Conservation (phyloP, 2,329 filamentous ascomycete species). For the Aspergillus sp. region DNA sequence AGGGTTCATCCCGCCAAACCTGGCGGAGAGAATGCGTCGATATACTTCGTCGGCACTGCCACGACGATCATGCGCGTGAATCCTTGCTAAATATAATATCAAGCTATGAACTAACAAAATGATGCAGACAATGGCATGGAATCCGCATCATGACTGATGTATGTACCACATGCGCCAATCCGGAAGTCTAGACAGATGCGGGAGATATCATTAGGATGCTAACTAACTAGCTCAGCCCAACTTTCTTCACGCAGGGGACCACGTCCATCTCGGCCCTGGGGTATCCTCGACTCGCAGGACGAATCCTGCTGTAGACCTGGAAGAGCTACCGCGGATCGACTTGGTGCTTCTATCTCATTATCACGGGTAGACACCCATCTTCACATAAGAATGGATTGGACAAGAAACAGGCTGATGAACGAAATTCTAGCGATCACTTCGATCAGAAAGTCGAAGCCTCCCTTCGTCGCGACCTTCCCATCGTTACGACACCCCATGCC, state of each 20-base stretch:
- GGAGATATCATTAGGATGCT: no score
- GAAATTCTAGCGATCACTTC: conserved; percentile 51
- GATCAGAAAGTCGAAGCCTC: conserved; percentile 55
- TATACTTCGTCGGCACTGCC: conserved; percentile 45
- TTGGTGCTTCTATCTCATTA: conserved; percentile 65
- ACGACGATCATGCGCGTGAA: conserved; percentile 37
- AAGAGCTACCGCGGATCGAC: conserved; percentile 62
- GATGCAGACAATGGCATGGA: conserved; percentile 41
- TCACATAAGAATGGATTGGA: not conserved
- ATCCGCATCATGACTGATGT: conserved; percentile 46
- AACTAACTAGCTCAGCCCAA: conserved; percentile 49
- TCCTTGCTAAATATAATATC: no score
- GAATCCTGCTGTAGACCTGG: conserved; percentile 62
- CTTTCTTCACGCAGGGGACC: conserved; percentile 66
- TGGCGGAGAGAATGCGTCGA: conserved; percentile 37
- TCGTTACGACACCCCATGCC: conserved; percentile 65
- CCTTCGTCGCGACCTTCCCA: conserved; percentile 57
- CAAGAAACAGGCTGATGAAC: no score
- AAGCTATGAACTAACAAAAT: conserved; percentile 1
- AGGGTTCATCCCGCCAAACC: conserved; percentile 44
- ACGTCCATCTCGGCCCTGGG: conserved; percentile 67
- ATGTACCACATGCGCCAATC: not conserved
- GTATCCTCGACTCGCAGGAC: conserved; percentile 58
- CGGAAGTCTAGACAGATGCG: no score
- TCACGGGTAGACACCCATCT: conserved; percentile 48